Conservation (phyloP, 2,329 filamentous ascomycete species). For the Fusarium secorum region DNA sequence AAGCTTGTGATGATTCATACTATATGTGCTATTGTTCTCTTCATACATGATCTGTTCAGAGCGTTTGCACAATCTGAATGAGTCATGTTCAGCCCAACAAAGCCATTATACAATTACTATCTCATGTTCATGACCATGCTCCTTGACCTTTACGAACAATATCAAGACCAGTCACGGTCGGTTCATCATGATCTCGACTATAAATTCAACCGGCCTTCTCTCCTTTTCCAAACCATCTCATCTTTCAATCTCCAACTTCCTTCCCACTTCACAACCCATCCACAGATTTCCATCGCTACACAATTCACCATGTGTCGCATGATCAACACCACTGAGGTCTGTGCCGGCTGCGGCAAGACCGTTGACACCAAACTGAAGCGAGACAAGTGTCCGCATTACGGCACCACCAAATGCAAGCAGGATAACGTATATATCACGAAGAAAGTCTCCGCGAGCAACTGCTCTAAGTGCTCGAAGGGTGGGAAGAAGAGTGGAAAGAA, state of each 20-base stretch:
- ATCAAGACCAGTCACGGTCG: no score
- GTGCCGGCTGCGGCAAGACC: neutral
- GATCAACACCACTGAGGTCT: neutral
- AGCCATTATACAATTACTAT: neutral
- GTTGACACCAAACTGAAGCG: neutral
- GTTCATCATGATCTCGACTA: neutral
- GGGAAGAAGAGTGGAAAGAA: neutral
- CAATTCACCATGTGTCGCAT: neutral
- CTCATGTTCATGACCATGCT: fast-evolving
- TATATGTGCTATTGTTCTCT: neutral
- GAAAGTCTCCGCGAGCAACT: neutral
- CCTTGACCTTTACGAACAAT: fast-evolving
- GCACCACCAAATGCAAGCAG: neutral
- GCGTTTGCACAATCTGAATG: fast-evolving
- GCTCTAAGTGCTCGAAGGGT: fast-evolving
- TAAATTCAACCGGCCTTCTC: fast-evolving
- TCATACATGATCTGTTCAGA: neutral
- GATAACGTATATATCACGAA: neutral
- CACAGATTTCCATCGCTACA: fast-evolving
- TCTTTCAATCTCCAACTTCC: neutral
- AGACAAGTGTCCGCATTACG: neutral
- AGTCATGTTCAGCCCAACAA: neutral
- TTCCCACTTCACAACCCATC: neutral
- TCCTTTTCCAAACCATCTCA: neutral
- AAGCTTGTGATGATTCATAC: fast-evolving